A percentile compares a stretch with the other conserved stretches of the same genome.
phyloP scores from a whole-genome alignment of 1,139 yeast genomes.

The Candida albicans region DNA sequence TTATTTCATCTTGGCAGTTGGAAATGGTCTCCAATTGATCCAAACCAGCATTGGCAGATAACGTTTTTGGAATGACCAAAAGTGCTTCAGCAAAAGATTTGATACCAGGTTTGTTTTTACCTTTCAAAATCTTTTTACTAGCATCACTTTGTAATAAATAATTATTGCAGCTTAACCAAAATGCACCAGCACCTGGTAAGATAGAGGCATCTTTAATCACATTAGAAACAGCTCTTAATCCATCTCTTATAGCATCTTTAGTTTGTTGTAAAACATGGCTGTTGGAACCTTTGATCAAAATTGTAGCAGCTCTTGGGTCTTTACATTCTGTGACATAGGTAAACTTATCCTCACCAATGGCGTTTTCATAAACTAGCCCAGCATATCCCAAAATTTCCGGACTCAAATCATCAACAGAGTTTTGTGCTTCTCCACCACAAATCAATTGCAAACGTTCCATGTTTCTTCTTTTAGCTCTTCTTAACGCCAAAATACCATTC shows the following conservation, averaged over 20 bases:
- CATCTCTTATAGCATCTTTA: slow-evolving; percentile 96
- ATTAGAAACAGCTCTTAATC: slow-evolving; percentile 91
- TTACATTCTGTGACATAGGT: slow-evolving; percentile 92
- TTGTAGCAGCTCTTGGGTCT: slow-evolving; percentile 89
- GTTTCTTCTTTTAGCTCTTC: slow-evolving; percentile 98
- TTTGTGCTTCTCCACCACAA: slow-evolving; percentile 97
- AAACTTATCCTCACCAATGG: slow-evolving; percentile 95
- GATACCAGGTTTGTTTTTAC: slow-evolving; percentile 86
- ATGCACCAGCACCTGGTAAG: slow-evolving; percentile 98
- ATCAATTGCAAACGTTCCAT: slow-evolving; percentile 97
- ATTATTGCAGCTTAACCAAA: slow-evolving; percentile 78
- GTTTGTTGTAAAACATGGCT: slow-evolving; percentile 86
- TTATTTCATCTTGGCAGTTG: slow-evolving; percentile 86
- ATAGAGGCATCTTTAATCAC: slow-evolving; percentile 82
- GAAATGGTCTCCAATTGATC: slow-evolving; percentile 90
- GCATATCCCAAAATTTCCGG: slow-evolving; percentile 86
- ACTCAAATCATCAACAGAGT: slow-evolving; percentile 91
- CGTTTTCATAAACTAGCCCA: slow-evolving; percentile 88
- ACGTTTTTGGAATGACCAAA: slow-evolving; percentile 87
- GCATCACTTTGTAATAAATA: slow-evolving; percentile 56
- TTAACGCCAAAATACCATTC: slow-evolving; percentile 87
- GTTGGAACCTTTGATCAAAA: slow-evolving; percentile 91
- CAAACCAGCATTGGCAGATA: slow-evolving; percentile 89
- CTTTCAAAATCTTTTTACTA: slow-evolving; percentile 60
- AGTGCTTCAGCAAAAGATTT: slow-evolving; percentile 93